Percentiles rank a stretch among this genome's conserved stretches.
phyloP scores from a whole-genome alignment of 805 yeast genomes.

The Saccharomyces kudriavzevii region DNA sequence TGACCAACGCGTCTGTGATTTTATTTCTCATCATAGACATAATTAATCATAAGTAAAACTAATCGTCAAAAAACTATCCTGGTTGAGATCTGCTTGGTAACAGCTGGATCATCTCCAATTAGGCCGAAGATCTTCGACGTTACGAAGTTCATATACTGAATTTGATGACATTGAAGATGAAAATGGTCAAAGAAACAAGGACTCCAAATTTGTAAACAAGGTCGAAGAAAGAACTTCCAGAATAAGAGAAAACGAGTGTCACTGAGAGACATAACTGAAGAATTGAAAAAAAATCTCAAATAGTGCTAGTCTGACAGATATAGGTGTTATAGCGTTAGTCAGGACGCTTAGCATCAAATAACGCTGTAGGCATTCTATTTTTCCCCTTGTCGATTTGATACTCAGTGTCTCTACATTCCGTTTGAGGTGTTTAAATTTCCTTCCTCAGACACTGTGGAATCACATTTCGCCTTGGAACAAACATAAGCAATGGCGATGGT shows the following conservation, averaged over 20 bases:
- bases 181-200: conserved; percentile 26
- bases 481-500: conserved; percentile 21
- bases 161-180: conserved; percentile 26
- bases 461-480: conserved; percentile 12
- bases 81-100: conserved; percentile 1
- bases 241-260: conserved; percentile 38
- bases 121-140: conserved; percentile 23
- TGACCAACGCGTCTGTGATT: background rate
- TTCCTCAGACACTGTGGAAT: conserved; percentile 20
- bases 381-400: conserved; percentile 10
- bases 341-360: conserved; percentile 14
- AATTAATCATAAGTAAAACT: background rate
- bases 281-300: conserved; percentile 63
- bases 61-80: conserved; percentile 1
- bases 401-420: conserved; percentile 13
- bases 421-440: conserved; percentile 15
- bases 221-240: background rate
- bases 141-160: conserved; percentile 25
- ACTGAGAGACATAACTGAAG: conserved; percentile 59
- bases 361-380: conserved; percentile 9
- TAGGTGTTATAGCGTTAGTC: conserved; percentile 66
- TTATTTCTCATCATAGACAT: background rate
- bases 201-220: conserved; percentile 10
- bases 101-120: conserved; percentile 11
- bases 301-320: conserved; percentile 65